Conservation (phyloP, 2,329 filamentous ascomycete species). For the Neopestalotiopsis sp. region DNA sequence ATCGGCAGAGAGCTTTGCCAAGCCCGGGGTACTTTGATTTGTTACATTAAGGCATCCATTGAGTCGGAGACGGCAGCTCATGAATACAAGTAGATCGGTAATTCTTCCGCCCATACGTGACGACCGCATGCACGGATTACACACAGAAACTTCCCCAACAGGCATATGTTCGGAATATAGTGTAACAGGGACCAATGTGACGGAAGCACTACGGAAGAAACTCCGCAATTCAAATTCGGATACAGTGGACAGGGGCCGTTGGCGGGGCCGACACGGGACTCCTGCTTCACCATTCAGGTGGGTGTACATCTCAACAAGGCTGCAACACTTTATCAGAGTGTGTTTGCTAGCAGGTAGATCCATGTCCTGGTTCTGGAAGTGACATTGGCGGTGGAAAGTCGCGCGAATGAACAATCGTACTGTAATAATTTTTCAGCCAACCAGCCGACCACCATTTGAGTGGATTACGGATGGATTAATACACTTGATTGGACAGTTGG, state of each 20-base stretch:
- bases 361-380: neutral
- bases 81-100: neutral
- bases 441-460: too few species aligned
- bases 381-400: neutral
- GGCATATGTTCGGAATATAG: neutral
- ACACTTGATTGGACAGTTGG: too few species aligned
- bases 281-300: too few species aligned
- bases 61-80: neutral
- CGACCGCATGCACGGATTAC: neutral
- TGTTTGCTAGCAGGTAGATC: neutral
- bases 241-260: constrained; percentile 7
- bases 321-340: neutral
- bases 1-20: neutral
- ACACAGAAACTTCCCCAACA: neutral
- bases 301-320: neutral
- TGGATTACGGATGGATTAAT: too few species aligned
- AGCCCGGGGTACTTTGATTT: neutral
- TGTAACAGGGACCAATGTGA: constrained; percentile 3
- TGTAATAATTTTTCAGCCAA: too few species aligned
- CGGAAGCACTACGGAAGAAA: constrained; percentile 3
- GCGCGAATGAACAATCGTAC: too few species aligned
- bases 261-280: neutral
- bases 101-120: neutral
- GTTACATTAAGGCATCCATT: neutral
- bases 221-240: constrained; percentile 15